Base-by-base conservation (phyloP, 2,329 filamentous ascomycete species). In the Ceratocystiopsis brevicomis region DNA sequence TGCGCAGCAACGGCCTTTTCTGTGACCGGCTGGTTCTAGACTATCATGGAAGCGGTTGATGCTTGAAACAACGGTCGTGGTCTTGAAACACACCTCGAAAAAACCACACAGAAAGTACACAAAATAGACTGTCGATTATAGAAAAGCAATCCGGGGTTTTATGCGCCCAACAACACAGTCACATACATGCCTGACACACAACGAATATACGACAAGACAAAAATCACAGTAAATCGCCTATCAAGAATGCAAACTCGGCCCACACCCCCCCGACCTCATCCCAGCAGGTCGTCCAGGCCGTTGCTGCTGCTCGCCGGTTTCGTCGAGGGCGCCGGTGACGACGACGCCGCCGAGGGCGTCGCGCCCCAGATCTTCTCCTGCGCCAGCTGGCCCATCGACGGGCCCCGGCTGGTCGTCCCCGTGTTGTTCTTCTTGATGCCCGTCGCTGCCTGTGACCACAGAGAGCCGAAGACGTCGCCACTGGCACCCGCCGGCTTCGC, bases 341-440 rank as follows among this genome's bases (percentile, higher is more conserved):
- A 17, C 12, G 51, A 44, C 10, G 54, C 44, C 50, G 57, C 49
- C 51, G 65, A 47, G 40, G 76, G 67, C 15, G 80, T 69, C 0
- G 82, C 73, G 16, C 88, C 90, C 86, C 92, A 98, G 49, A 98
- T 84, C 70, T 96, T 95, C 62, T 95, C 86, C 67, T 95, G 95
- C n/a, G 87, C 88, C 42, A 98, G 75, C 59, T 93, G 87, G 30
- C 86, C 87, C 63, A 98, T 72, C 44, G 87, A 87, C 45, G 78
- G 80, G 0, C 81, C 81, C 46, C 77, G 78, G 45, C 77, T 69
- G 0, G 80, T 81, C 43, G 69, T 65, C 11, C 70, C 66, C 2
- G 76, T 71, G 47, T 62, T 68, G 1, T 70, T 62, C 64, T 90
- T 92, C 66, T 86, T 86, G 50, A 86, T 71, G 39, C 78, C 77